Evolutionary conservation across 768 basidiomycete genomes (phyloP).

Genomic region (Hortiboletus campestris): DNA sequence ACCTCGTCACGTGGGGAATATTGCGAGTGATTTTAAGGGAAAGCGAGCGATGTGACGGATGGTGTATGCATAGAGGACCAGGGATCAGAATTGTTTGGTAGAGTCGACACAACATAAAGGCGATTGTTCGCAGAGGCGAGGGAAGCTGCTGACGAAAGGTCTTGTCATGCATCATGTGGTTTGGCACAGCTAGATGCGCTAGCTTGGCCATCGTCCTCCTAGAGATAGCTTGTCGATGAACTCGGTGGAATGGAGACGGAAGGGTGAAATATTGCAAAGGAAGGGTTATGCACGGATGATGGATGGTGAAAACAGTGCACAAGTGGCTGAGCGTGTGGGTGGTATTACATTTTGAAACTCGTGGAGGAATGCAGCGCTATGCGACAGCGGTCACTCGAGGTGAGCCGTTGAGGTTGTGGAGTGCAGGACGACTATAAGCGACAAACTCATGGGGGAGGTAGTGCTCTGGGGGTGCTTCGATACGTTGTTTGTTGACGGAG

Average conservation of each 20-base stretch:
- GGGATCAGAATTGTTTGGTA: constrained; percentile 30
- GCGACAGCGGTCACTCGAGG: constrained; percentile 54
- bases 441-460: constrained; percentile 82
- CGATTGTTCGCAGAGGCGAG: constrained; percentile 14
- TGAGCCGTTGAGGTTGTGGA: constrained; percentile 73
- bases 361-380: constrained; percentile 47
- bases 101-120: constrained; percentile 15
- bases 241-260: constrained; percentile 43
- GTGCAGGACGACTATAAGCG: constrained; percentile 70
- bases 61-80: constrained; percentile 59
- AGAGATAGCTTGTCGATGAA: constrained; percentile 49
- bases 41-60: constrained; percentile 48
- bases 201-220: constrained; percentile 16
- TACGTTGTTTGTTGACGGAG: constrained; percentile 65
- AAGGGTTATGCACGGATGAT: constrained; percentile 62
- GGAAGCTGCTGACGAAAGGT: constrained; percentile 7
- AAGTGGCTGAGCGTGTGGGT: constrained; percentile 61
- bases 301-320: constrained; percentile 64
- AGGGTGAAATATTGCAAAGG: constrained; percentile 59
- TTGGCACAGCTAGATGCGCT: constrained; percentile 18
- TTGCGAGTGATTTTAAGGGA: constrained; percentile 41
- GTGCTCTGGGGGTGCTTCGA: constrained; percentile 70
- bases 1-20: constrained; percentile 49
- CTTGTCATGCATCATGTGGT: constrained; percentile 17
- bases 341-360: constrained; percentile 75